phyloP scores from a whole-genome alignment of 805 yeast species.

The Hagleromyces aurorensis region DNA sequence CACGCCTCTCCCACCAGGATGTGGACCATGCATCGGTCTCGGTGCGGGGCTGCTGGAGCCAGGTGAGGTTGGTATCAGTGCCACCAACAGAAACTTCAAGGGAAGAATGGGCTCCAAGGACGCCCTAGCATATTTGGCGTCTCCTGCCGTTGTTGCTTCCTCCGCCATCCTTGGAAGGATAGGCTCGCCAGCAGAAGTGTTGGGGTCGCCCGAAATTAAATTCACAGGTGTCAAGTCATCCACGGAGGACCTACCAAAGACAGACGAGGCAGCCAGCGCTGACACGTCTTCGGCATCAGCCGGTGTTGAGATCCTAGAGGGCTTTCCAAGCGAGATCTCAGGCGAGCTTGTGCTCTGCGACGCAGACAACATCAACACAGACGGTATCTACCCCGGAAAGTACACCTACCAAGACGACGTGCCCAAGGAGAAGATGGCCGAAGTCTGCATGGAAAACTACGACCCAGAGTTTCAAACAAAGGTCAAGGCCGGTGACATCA shows the following conservation, averaged over 20 bases:
- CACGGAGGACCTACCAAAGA: constrained; percentile 25
- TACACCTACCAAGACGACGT: constrained; percentile 98
- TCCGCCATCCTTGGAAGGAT: constrained; percentile 93
- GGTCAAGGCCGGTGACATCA: constrained; percentile 81
- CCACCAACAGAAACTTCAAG: constrained; percentile 96
- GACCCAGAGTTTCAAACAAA: constrained; percentile 80
- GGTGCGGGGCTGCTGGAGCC: constrained; percentile 91
- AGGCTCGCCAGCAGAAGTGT: constrained; percentile 83
- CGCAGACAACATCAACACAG: constrained; percentile 95
- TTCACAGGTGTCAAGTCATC: constrained; percentile 40
- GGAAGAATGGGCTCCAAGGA: constrained; percentile 99
- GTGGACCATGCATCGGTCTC: constrained; percentile 98
- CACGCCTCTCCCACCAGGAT: constrained; percentile 91
- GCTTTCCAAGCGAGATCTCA: constrained; percentile 80
- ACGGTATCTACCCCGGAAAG: constrained; percentile 98
- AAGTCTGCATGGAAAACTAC: constrained; percentile 98
- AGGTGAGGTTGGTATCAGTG: constrained; percentile 97
- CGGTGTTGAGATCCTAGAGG: constrained; percentile 69
- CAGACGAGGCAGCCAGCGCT: constrained; percentile 22
- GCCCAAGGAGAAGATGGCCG: constrained; percentile 91
- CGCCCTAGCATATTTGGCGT: constrained; percentile 90
- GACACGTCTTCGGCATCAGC: constrained; percentile 29
- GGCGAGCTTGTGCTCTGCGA: constrained; percentile 95
- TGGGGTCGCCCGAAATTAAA: constrained; percentile 47
- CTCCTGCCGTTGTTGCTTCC: constrained; percentile 98